These are phyloP conservation scores for Chenopodium quinoa DNA, from an alignment of 148 eudicot genomes.

Conservation along the genomic window DNA sequence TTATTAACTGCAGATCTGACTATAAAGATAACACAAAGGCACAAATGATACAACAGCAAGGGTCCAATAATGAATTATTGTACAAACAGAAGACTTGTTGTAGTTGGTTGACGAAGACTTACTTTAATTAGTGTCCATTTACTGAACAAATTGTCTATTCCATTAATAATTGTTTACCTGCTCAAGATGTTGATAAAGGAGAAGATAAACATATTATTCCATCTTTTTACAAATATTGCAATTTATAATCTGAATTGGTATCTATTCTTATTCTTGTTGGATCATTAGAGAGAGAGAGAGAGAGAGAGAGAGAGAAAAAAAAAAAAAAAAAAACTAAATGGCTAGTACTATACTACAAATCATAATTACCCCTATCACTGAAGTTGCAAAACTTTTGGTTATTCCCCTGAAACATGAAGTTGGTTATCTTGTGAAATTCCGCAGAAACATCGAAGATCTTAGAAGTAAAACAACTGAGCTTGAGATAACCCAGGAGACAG, in stretches of 20 bases:
- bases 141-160: not conserved
- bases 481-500: not conserved
- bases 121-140: not conserved
- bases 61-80: too few relatives aligned
- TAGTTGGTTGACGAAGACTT: not conserved
- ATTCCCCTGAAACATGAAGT: slow-evolving; percentile 31
- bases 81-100: too few relatives aligned
- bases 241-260: not conserved
- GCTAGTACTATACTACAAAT: slow-evolving; percentile 24
- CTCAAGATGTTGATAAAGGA: not conserved
- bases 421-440: slow-evolving; percentile 28
- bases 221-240: not conserved
- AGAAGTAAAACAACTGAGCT: slow-evolving; percentile 19
- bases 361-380: slow-evolving; percentile 25
- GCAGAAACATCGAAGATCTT: slow-evolving; percentile 22
- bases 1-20: too few relatives aligned
- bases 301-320: not conserved
- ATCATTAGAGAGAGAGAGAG: not conserved
- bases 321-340: slow-evolving; percentile 4
- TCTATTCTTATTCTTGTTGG: not conserved
- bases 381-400: slow-evolving; percentile 28
- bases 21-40: too few relatives aligned
- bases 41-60: too few relatives aligned
- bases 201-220: not conserved
- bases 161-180: not conserved